Evolutionary conservation across 768 basidiomycete species (phyloP).

Genomic region (Boletus patriciae): DNA sequence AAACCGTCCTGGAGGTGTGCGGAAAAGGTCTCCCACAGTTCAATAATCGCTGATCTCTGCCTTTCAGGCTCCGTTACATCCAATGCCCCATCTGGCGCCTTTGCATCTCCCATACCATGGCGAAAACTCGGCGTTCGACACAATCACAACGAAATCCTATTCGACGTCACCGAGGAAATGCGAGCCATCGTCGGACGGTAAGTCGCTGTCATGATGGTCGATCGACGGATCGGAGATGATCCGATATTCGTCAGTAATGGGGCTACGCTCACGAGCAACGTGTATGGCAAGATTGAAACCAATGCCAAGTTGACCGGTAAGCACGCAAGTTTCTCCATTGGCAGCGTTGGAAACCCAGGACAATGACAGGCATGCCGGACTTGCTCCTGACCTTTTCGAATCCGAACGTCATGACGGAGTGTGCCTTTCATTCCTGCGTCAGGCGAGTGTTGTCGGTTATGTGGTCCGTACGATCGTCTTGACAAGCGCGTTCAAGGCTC

Average conservation of each 20-base stretch:
- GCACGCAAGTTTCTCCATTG: background rate
- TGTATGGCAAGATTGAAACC: constrained; percentile 76
- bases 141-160: constrained; percentile 88
- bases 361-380: constrained; percentile 77
- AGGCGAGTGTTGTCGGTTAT: constrained; percentile 49
- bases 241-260: constrained; percentile 52
- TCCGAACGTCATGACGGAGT: constrained; percentile 69
- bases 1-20: constrained; percentile 32
- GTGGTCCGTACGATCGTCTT: background rate
- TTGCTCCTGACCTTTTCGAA: constrained; percentile 75
- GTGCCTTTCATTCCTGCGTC: constrained; percentile 91
- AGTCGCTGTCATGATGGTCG: background rate
- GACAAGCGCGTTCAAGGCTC: constrained; percentile 46
- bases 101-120: constrained; percentile 94
- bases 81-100: constrained; percentile 46
- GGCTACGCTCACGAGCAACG: constrained; percentile 59
- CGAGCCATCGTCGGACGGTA: constrained; percentile 44
- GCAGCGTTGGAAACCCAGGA: background rate
- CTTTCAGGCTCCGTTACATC: constrained; percentile 35
- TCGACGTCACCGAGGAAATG: constrained; percentile 85
- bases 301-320: constrained; percentile 77
- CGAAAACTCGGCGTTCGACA: constrained; percentile 80
- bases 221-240: background rate
- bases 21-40: background rate
- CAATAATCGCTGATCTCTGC: background rate